phyloP scores from a whole-genome alignment of 768 basidiomycete genomes.

The Trametes meyenii region DNA sequence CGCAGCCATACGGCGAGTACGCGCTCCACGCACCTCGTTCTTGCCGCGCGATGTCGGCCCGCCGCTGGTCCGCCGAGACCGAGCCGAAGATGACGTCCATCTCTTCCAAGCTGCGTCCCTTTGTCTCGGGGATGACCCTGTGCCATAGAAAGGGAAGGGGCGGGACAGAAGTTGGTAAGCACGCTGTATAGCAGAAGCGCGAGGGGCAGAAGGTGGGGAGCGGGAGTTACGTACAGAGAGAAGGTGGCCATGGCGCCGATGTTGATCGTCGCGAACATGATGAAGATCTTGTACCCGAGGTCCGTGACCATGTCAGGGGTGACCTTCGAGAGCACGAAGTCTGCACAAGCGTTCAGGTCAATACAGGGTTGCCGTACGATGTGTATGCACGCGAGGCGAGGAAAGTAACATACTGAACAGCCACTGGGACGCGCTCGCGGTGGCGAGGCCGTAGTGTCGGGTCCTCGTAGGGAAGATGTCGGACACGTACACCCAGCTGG shows the following conservation, averaged over 20 bases:
- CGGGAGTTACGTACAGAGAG: slow-evolving; percentile 49
- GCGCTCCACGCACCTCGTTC: slow-evolving; percentile 37
- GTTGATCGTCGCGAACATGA: slow-evolving; percentile 79
- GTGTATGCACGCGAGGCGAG: background rate
- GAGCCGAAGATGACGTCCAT: slow-evolving; percentile 64
- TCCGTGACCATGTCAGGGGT: slow-evolving; percentile 64
- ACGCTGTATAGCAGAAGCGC: background rate
- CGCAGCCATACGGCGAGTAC: background rate
- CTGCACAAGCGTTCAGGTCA: slow-evolving; percentile 35
- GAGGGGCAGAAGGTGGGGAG: background rate
- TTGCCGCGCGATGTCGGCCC: slow-evolving; percentile 51
- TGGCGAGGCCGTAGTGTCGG: slow-evolving; percentile 75
- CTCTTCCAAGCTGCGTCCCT: slow-evolving; percentile 49
- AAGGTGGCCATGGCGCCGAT: slow-evolving; percentile 70
- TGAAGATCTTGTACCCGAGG: slow-evolving; percentile 74
- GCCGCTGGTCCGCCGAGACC: slow-evolving; percentile 55
- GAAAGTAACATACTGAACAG: slow-evolving; percentile 74
- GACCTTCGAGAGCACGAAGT: slow-evolving; percentile 73
- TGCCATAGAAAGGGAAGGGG: slow-evolving; percentile 32
- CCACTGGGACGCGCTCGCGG: slow-evolving; percentile 82
- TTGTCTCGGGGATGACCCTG: slow-evolving; percentile 46
- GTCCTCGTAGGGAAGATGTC: slow-evolving; percentile 90
- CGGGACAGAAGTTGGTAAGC: slow-evolving; percentile 25
- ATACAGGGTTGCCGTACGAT: background rate
- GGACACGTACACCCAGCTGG: slow-evolving; percentile 54